These are phyloP conservation scores for Phialocephala sp. DNA, from an alignment of 2,329 filamentous ascomycete genomes.

Conservation along the genomic window DNA sequence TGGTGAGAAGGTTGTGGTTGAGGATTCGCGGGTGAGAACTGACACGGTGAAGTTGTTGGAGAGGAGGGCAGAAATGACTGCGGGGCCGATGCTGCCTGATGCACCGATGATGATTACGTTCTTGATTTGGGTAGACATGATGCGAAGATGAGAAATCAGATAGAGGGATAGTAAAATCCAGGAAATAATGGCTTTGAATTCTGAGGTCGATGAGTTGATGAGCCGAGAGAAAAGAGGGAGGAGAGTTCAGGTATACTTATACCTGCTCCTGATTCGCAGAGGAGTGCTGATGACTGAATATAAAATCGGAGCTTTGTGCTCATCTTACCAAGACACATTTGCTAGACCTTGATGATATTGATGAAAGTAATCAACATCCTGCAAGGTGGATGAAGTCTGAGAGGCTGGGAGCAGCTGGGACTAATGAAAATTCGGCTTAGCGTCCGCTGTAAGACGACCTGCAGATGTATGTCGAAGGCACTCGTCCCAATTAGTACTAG, in stretches of 20 bases:
- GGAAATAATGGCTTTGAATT: too few species aligned
- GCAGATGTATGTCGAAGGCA: too few species aligned
- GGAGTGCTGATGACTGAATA: neutral
- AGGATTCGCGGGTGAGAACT: constrained; percentile 1
- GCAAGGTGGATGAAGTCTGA: too few species aligned
- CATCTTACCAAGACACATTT: too few species aligned
- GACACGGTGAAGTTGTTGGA: neutral
- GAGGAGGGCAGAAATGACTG: neutral
- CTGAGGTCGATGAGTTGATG: too few species aligned
- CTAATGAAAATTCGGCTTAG: neutral
- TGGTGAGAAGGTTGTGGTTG: neutral
- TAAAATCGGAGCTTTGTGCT: neutral
- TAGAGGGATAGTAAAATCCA: too few species aligned
- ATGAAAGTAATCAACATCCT: too few species aligned
- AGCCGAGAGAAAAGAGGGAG: neutral
- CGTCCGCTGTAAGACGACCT: too few species aligned
- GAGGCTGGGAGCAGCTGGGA: neutral
- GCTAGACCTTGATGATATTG: too few species aligned
- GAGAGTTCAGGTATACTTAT: neutral
- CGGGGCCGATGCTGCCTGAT: constrained; percentile 5
- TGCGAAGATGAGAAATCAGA: too few species aligned
- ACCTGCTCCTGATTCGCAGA: neutral
- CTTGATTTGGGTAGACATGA: constrained; percentile 5
- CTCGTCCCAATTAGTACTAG: constrained; percentile 10
- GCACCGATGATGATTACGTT: constrained; percentile 7